Evolutionary conservation across 768 basidiomycete species (phyloP), one percentile per base, ranked within the genome.

Genomic region (Phaeotremella skinneri): DNA sequence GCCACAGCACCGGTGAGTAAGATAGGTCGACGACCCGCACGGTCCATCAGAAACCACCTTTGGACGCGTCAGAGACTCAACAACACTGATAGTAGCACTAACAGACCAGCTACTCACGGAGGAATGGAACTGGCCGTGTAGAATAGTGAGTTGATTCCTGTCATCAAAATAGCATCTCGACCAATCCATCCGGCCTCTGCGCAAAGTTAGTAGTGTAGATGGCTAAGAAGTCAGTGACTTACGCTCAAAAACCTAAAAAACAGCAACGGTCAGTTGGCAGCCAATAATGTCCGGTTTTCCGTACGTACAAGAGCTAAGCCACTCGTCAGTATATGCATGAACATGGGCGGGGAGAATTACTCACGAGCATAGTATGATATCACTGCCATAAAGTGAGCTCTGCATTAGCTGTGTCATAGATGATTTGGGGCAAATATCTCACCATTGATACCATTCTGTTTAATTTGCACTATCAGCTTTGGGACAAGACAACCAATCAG

Each of bases 1-100:
- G 89, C 79, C 7, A 87, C 84, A 26, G 91, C 91, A 6, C 93
- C 93, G 4, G 85, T 86, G 20, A 97, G 81, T 1, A 97, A 80
- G 65, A 97, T 96, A 1, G 87, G 80, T 1, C 93, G 83, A 50
- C 93, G 83, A 9, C 93, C 93, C 84, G 90, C 90, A 3, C 86
- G 85, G 69, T 97, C 93, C 49, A 94, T 89, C 55, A 97, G 82
- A 74, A 90, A 89, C 93, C 93, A 97, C 5, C 91, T 93, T n/a
- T n/a, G n/a, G 68, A 13, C 57, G 54, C 9, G 39, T 54, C 13
- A 51, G 56, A 27, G 9, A 26, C 23, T 42, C n/a, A 55, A 26
- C 9, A 14, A 7, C n/a, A 23, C 17, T 17, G 6, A 47, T 17
- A 31, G n/a, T n/a, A 54, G 20, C 9, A 14, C 25, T n/a, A 48